Evolutionary conservation across 129 eudicot species (phyloP).

Genomic region (Flaveria linearis): DNA sequence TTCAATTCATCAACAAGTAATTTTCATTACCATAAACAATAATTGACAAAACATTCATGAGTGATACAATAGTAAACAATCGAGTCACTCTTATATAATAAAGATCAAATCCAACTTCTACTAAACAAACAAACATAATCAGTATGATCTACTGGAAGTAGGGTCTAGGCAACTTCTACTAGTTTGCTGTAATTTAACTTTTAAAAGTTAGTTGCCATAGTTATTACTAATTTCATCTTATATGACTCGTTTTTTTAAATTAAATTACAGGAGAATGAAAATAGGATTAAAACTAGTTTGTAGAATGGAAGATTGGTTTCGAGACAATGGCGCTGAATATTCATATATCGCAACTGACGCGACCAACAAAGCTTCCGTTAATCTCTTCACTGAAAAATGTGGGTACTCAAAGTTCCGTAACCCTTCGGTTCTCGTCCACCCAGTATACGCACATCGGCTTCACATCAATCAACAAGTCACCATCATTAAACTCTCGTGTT

Average conservation of each 20-base stretch:
- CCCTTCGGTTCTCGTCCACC: conserved; percentile 84
- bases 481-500: conserved; percentile 49
- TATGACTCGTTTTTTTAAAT: background rate
- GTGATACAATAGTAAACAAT: too few species aligned
- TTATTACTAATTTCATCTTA: background rate
- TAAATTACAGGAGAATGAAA: conserved; percentile 65
- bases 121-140: too few species aligned
- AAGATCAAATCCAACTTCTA: too few species aligned
- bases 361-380: conserved; percentile 73
- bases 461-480: conserved; percentile 41
- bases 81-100: too few species aligned
- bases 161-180: too few species aligned
- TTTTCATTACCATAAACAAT: background rate
- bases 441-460: conserved; percentile 81
- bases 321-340: conserved; percentile 80
- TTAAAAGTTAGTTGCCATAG: background rate
- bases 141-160: too few species aligned
- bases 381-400: conserved; percentile 73
- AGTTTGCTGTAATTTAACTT: too few species aligned
- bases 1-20: background rate
- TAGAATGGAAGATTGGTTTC: conserved; percentile 80
- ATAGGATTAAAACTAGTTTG: conserved; percentile 68
- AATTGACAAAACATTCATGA: too few species aligned
- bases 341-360: conserved; percentile 87
- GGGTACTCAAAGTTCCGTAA: conserved; percentile 90